Base-by-base conservation (phyloP, 306 rosid species). In the Castanopsis chinensis region DNA sequence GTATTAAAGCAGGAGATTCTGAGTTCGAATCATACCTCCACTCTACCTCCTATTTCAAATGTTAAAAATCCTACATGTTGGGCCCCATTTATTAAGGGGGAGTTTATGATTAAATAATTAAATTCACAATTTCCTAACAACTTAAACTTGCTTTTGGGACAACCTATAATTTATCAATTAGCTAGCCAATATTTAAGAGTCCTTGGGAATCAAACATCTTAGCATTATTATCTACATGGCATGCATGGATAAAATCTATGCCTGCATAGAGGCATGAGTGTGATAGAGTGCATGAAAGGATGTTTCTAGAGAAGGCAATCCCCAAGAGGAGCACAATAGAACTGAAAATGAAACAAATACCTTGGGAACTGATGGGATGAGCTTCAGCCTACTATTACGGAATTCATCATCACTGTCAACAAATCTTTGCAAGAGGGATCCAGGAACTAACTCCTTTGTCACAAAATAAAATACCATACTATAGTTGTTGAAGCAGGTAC, bases 381-480 rank as follows among this genome's bases (percentile, higher is more conserved):
- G 98, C 87, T 95, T 95, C 81, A 95, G 72, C 88, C 99, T 90
- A 82, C 99, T 93, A 81, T 92, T 95, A 71, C 99, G 97, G 83
- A 93, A 95, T 79, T 95, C 99, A 84, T 95, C 99, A 41, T 95
- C 99, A 49, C 97, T 98, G 12, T 95, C 99, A 82, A 95, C 98
- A 88, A 95, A 95, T 43, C 94, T 91, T 83, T 95, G 97, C 91
- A 95, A 87, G 73, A 95, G 97, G 75, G 99, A 91, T 80, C 97
- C 98, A 64, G 90, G 91, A 87, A 87, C 91, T 78, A 95, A 86
- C 72, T 88, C 93, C 80, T 83, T 93, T 21, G 91, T 87, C 85
- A 95, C 99, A 83, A 93, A 95, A 88, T 95, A 95, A 75, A 95
- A 95, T 72, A 95, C 94, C 99, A 95, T 95, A 83, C 99, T 92